Base-by-base conservation (phyloP, 371 early-diverging fungal species). In the Blastocladiella emersonii region DNA sequence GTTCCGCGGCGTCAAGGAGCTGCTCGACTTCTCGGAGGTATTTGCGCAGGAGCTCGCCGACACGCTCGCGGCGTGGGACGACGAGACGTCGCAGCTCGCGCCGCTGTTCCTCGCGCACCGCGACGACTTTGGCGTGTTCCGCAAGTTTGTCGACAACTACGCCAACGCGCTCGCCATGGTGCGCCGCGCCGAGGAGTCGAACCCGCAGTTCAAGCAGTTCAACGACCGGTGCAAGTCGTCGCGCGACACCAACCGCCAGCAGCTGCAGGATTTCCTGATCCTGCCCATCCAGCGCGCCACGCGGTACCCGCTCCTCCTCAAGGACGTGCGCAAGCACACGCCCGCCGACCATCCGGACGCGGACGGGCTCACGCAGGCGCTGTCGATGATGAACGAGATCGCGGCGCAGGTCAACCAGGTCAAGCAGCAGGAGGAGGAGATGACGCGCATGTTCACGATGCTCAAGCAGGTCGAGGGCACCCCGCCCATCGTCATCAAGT, bases 361-460 rank as follows among this genome's bases (percentile, higher is more conserved):
- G 60, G 65, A 69, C 39, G 73, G 77, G 44, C 67, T 88, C 8
- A 77, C 72, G 25, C 68, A 72, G 32, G 88, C 89, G 0, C 73
- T 80, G 45, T 80, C 82, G 56, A 72, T 80, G 63, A 74, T 85
- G 66, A 74, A 70, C 32, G 69, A 71, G n/a, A 72, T 89, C 62
- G 87, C 88, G 0, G 69, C 78, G 34, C 76, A 78, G 35, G 85
- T 86, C 64, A 87, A 89, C 69, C 80, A 85, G 65, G 82, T 79
- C 60, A 81, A 83, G 61, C 71, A 78, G 43, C 73, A 70, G 63
- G 79, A 84, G 60, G 85, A 85, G 68, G 85, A 85, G 34, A 56
- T 64, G 53, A 61, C 61, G 13, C 34, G 61, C 23, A 61, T 61
- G 61, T 61, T 61, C n/a, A 32, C 32, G 32, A 36, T 61, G 49